These are phyloP conservation scores for Termitomyces sp. DNA, from an alignment of 768 basidiomycete species.

Conservation along the genomic window DNA sequence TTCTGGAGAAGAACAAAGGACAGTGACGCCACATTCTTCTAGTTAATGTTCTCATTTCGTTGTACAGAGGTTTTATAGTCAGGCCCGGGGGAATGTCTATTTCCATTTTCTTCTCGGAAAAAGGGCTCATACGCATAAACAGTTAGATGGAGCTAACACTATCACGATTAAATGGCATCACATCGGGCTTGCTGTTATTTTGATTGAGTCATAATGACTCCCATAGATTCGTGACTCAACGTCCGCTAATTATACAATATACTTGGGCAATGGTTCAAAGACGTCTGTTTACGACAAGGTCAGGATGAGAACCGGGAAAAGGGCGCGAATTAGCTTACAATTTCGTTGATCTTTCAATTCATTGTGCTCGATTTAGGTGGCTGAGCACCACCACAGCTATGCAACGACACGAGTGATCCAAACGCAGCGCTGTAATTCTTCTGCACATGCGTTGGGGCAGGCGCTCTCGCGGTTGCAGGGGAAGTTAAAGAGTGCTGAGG, in stretches of 20 bases:
- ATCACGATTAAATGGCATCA: not conserved
- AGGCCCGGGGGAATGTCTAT: not conserved
- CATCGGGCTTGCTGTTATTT: not conserved
- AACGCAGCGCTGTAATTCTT: slow-evolving; percentile 10
- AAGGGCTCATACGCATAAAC: not conserved
- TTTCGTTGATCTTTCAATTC: not conserved
- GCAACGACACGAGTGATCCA: slow-evolving; percentile 7
- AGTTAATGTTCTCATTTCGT: not conserved
- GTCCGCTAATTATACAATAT: not conserved
- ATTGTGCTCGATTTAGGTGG: not conserved
- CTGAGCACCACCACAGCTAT: slow-evolving; percentile 7
- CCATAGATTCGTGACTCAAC: too few species aligned
- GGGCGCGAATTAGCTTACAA: not conserved
- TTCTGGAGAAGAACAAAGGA: too few species aligned
- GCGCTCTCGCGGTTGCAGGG: not conserved
- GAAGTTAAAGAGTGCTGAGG: not conserved
- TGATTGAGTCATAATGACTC: not conserved
- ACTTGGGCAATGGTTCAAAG: not conserved
- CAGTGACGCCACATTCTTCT: too few species aligned
- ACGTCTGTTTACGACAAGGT: not conserved
- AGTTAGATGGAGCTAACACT: not conserved
- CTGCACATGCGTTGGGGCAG: not conserved
- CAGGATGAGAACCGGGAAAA: not conserved
- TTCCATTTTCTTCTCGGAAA: not conserved
- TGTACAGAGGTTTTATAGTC: not conserved